A percentile compares a stretch with the other conserved stretches of the same genome.
phyloP scores from a whole-genome alignment of 2,329 filamentous ascomycete genomes.

The Uncinocarpus reesii region DNA sequence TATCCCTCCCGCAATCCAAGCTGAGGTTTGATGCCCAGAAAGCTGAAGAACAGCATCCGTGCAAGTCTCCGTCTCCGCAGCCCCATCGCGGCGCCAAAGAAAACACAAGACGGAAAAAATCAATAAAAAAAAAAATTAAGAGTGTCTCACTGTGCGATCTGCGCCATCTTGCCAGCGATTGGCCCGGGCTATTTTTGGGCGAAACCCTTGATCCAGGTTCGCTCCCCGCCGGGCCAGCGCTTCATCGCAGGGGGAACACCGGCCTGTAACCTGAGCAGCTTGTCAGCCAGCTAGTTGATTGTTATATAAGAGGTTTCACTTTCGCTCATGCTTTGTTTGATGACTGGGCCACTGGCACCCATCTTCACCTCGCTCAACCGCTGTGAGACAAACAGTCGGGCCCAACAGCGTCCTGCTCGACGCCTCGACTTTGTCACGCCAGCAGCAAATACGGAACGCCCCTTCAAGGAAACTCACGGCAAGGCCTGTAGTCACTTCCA shows the following conservation, averaged over 20 bases:
- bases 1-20: too few relatives aligned
- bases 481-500: neutral
- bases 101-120: neutral
- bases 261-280: neutral
- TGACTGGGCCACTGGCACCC: neutral
- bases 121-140: neutral
- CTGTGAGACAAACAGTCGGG: neutral
- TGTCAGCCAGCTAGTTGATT: too few relatives aligned
- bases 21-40: too few relatives aligned
- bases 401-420: too few relatives aligned
- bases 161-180: slow-evolving; percentile 1
- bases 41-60: neutral
- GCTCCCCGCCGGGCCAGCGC: neutral
- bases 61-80: neutral
- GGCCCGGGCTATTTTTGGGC: slow-evolving; percentile 4
- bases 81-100: neutral
- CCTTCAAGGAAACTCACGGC: neutral
- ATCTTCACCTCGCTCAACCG: neutral
- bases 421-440: neutral
- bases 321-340: neutral
- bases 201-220: neutral
- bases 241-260: neutral
- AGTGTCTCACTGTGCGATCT: slow-evolving; percentile 9
- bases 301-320: too few relatives aligned
- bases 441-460: neutral